A percentile compares a stretch with the other conserved stretches of the same genome.
Conservation (phyloP, 306 rosid species). For the Alnus glutinosa region DNA sequence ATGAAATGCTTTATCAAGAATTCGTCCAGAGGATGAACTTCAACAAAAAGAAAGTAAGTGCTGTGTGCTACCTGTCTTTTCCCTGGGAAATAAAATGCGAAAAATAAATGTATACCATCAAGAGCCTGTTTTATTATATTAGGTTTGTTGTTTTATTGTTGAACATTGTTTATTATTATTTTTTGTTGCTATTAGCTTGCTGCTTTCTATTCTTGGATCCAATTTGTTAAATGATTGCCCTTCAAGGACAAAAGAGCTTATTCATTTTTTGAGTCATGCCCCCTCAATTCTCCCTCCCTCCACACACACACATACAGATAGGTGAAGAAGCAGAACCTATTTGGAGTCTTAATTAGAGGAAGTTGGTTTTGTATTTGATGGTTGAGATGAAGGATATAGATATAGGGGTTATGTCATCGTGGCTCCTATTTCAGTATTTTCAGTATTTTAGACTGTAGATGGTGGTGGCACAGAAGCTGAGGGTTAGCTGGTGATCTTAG, state of each 20-base stretch:
- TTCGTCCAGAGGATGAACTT: conserved; percentile 80
- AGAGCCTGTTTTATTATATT: neutral
- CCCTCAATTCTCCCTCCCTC: neutral
- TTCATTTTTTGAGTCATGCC: neutral
- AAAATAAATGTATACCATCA: neutral
- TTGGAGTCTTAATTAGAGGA: neutral
- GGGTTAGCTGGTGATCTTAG: neutral
- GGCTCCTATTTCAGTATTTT: neutral
- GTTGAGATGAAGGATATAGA: neutral
- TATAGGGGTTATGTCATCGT: neutral
- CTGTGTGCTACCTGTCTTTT: neutral
- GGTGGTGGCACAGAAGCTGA: neutral
- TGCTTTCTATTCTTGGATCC: neutral
- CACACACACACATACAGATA: neutral
- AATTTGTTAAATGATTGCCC: neutral
- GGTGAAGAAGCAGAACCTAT: neutral
- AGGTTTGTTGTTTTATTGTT: neutral
- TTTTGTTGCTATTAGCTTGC: neutral
- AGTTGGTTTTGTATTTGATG: neutral
- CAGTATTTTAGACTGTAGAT: too few relatives aligned
- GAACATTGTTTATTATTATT: neutral
- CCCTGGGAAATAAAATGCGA: neutral
- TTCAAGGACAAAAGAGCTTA: neutral
- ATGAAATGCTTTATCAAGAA: conserved; percentile 82
- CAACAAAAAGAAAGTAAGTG: conserved; percentile 90